Conservation (phyloP, 1,139 yeast species). For the Scheffersomyces insectosa region DNA sequence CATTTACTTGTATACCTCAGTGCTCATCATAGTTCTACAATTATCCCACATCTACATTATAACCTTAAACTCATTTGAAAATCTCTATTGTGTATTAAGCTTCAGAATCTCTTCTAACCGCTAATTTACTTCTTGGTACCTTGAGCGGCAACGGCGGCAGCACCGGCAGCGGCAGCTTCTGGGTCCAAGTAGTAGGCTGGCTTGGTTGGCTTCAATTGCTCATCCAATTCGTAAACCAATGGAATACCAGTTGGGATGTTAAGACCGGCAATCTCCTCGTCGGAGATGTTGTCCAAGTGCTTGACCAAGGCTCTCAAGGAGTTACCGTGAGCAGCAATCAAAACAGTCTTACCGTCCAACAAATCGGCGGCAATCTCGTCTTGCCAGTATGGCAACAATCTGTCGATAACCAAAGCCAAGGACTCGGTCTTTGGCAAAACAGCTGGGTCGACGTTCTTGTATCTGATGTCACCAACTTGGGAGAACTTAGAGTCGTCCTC, state of each 20-base stretch:
- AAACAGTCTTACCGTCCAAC: constrained; percentile 83
- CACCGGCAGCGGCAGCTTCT: constrained; percentile 99
- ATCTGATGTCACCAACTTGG: constrained; percentile 84
- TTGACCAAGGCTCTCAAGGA: constrained; percentile 95
- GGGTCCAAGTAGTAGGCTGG: constrained; percentile 97
- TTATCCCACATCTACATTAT: background rate
- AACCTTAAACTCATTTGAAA: background rate
- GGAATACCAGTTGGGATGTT: constrained; percentile 99
- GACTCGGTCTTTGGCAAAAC: constrained; percentile 95
- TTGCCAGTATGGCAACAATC: constrained; percentile 98
- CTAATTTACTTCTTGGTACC: constrained; percentile 56
- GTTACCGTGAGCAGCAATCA: constrained; percentile 98
- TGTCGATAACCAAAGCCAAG: constrained; percentile 90
- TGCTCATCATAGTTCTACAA: background rate
- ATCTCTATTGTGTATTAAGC: background rate
- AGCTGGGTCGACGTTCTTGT: constrained; percentile 77
- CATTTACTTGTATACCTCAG: too few species aligned
- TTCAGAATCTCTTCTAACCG: too few species aligned
- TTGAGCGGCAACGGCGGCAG: constrained; percentile 98
- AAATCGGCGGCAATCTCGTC: constrained; percentile 87
- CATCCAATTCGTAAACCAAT: constrained; percentile 94
- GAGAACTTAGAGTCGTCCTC: constrained; percentile 78
- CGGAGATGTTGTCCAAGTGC: constrained; percentile 93
- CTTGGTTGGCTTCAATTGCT: constrained; percentile 82
- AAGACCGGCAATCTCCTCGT: constrained; percentile 87